phyloP scores from a whole-genome alignment of 192 early-diverging fungal species.

The Umbelopsis vinacea region DNA sequence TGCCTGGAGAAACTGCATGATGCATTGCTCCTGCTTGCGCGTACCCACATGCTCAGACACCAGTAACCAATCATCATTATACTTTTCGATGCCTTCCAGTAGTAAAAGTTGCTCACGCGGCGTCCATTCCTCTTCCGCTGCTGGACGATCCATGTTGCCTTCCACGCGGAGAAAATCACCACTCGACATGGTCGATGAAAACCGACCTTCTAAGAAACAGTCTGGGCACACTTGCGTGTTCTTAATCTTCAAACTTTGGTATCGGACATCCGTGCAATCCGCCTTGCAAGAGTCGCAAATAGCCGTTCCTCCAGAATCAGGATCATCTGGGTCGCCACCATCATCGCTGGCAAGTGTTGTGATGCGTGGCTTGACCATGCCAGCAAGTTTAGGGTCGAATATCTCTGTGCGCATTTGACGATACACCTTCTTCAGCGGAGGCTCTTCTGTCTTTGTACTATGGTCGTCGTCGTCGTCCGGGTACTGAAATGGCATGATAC shows the following conservation, averaged over 20 bases:
- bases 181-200: conserved; percentile 78
- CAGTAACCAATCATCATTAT: conserved; percentile 91
- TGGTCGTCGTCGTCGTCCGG: not conserved
- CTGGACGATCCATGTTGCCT: conserved; percentile 47
- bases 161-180: conserved; percentile 90
- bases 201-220: conserved; percentile 94
- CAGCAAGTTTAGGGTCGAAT: conserved; percentile 25
- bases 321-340: conserved; percentile 44
- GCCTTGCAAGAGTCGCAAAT: conserved; percentile 85
- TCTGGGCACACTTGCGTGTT: conserved; percentile 81
- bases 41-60: conserved; percentile 93
- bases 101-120: conserved; percentile 86
- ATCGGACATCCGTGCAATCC: conserved; percentile 78
- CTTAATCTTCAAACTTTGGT: conserved; percentile 77
- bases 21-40: conserved; percentile 87
- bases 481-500: conserved; percentile 76
- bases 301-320: conserved; percentile 52
- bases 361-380: conserved; percentile 22
- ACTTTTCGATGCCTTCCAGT: conserved; percentile 93
- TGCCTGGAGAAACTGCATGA: conserved; percentile 85
- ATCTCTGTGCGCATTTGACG: conserved; percentile 39
- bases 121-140: conserved; percentile 75
- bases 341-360: conserved; percentile 22
- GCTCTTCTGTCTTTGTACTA: not conserved
- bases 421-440: not conserved